Conservation (phyloP, 2,329 filamentous ascomycete species). For the Davidsoniella eucalypti region DNA sequence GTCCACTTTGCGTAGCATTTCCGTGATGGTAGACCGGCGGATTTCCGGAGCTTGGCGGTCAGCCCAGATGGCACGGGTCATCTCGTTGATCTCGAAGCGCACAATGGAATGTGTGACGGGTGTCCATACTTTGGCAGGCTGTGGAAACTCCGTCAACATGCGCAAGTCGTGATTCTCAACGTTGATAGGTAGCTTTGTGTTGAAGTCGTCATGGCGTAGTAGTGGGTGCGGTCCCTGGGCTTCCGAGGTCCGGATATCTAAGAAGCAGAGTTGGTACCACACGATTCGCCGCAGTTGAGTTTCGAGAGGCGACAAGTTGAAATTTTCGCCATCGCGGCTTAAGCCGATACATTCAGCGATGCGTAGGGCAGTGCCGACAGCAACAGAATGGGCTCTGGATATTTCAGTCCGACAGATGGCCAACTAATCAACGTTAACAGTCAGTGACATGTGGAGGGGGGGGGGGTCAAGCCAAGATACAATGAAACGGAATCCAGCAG, state of each 20-base stretch:
- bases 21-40: constrained; percentile 43
- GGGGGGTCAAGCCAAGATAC: background rate
- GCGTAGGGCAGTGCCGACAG: constrained; percentile 54
- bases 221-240: constrained; percentile 54
- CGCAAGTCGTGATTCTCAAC: constrained; percentile 49
- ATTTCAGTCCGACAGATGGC: constrained; percentile 56
- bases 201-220: constrained; percentile 59
- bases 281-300: constrained; percentile 54
- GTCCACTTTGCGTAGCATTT: constrained; percentile 51
- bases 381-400: constrained; percentile 55
- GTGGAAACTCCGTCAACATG: constrained; percentile 22
- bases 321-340: constrained; percentile 52
- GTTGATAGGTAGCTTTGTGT: constrained; percentile 56
- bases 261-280: constrained; percentile 64
- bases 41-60: constrained; percentile 49
- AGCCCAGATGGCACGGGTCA: constrained; percentile 54
- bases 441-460: background rate
- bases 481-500: constrained; percentile 16
- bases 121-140: constrained; percentile 36
- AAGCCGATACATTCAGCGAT: constrained; percentile 66
- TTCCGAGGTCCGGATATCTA: constrained; percentile 60
- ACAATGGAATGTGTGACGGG: constrained; percentile 51
- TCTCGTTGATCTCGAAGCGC: constrained; percentile 56
- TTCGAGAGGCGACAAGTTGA: constrained; percentile 49
- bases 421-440: constrained; percentile 29